Evolutionary conservation across 73 alveolate species (phyloP), one percentile per base, ranked within the genome.

Genomic region (Stentor roeselii): DNA sequence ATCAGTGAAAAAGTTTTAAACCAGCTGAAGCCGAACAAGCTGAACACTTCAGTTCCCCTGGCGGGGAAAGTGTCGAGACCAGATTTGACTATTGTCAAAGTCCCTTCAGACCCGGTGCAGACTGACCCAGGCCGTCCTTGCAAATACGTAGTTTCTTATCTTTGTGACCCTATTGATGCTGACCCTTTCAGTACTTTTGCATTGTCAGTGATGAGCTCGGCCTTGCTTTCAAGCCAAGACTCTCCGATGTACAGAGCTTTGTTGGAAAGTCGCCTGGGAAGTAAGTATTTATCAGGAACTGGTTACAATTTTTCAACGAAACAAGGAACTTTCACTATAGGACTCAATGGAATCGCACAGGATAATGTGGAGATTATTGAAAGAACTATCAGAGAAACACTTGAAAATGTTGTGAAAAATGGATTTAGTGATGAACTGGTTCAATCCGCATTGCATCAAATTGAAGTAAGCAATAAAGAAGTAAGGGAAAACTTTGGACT

Each of bases 231-330:
- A 30, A 92, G 95, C 0, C 95, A 95, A 42, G 84, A 78, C 37
- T n/a, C 96, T 1, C 93, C 93, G 2, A 84, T 93, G 82, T 91
- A 93, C 75, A 84, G 91, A 61, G 82, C 78, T 15, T 76, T 93
- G 39, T 82, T 93, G 36, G 98, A 93, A 77, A 78, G 86, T 14
- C 94, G 93, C 3, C 60, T 93, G 15, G 98, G 94, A 3, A 93
- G 95, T 0, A 75, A 76, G 50, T 93, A 60, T 86, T 77, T 89
- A 59, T 95, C 96, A n/a, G 95, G 93, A 30, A 34, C 75, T 40
- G 98, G 98, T 3, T 93, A 83, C 75, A 95, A 91, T 76, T 38
- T 76, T 61, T 60, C 89, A 2, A 84, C 94, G 21, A 88, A 60
- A 75, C 90, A 93, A 77, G 89, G 92, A n/a, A 75, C 91, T 1